Percentiles rank a stretch among this genome's conserved stretches.
These are phyloP conservation scores for Trichoderma polysporum DNA, from an alignment of 2,329 filamentous ascomycete species.

Conservation along the genomic window DNA sequence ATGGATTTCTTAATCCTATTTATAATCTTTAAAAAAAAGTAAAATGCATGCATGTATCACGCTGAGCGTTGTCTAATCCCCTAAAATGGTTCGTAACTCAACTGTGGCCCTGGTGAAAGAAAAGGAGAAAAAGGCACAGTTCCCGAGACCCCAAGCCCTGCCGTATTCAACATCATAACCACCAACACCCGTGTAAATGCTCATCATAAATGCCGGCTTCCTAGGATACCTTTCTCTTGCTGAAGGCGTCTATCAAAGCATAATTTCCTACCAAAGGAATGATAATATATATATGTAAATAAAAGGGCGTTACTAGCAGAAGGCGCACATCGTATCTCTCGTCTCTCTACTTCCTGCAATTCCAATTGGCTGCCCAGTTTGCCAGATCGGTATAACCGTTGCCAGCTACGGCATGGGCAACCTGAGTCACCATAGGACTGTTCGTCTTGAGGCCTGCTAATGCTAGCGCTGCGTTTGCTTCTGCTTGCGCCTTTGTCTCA, in stretches of 20 bases:
- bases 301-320: background rate
- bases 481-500: conserved; percentile 25
- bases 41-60: background rate
- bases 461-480: conserved; percentile 25
- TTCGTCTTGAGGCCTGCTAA: conserved; percentile 28
- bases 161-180: conserved; percentile 14
- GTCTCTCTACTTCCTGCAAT: conserved; percentile 10
- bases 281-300: background rate
- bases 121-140: background rate
- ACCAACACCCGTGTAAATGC: conserved; percentile 20
- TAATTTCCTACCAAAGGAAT: background rate
- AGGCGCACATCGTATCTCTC: background rate
- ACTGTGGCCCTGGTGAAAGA: background rate
- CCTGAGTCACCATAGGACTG: conserved; percentile 23
- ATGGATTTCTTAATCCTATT: background rate
- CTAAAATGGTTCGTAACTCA: background rate
- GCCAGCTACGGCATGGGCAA: conserved; percentile 2
- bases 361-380: conserved; percentile 12
- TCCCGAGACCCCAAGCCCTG: conserved; percentile 9
- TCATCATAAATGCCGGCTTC: conserved; percentile 15
- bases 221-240: background rate
- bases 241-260: background rate
- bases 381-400: background rate
- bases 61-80: background rate
- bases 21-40: background rate